phyloP scores from a whole-genome alignment of 2,329 filamentous ascomycete species.

The Fusarium sp. region DNA sequence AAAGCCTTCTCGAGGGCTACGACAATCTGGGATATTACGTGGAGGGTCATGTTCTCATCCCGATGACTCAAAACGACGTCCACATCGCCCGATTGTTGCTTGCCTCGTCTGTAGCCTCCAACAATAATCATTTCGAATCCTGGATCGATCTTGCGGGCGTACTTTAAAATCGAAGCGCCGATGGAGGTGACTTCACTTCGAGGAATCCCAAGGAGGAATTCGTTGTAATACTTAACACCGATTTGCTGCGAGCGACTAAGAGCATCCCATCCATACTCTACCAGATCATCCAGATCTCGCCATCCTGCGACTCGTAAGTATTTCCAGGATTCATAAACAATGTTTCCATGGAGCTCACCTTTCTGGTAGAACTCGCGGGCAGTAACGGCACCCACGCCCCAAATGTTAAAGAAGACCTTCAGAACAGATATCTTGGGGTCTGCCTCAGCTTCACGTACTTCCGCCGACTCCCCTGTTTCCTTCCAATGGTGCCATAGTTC shows the following conservation, averaged over 20 bases:
- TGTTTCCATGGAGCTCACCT: conserved; percentile 47
- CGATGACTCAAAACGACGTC: conserved; percentile 87
- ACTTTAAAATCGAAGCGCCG: conserved; percentile 68
- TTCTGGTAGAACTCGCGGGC: conserved; percentile 84
- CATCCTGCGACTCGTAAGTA: conserved; percentile 64
- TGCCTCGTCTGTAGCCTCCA: conserved; percentile 85
- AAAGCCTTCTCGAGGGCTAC: conserved; percentile 73
- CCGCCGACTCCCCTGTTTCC: conserved; percentile 68
- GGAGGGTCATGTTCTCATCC: conserved; percentile 73
- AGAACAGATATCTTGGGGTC: conserved; percentile 75
- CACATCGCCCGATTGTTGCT: conserved; percentile 79
- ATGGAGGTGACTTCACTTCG: conserved; percentile 80
- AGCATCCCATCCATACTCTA: conserved; percentile 82
- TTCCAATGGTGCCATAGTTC: conserved; percentile 82
- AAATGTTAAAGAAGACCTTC: conserved; percentile 82
- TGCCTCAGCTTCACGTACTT: conserved; percentile 71
- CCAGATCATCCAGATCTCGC: conserved; percentile 85
- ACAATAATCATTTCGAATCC: conserved; percentile 73
- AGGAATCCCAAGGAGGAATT: conserved; percentile 79
- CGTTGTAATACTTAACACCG: conserved; percentile 92
- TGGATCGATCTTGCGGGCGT: conserved; percentile 72
- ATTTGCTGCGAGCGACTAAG: conserved; percentile 90
- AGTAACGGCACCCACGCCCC: conserved; percentile 88
- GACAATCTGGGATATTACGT: conserved; percentile 80
- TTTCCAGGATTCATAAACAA: not conserved